Conservation (phyloP, 73 alveolate genomes). For the Urostyla sp. region DNA sequence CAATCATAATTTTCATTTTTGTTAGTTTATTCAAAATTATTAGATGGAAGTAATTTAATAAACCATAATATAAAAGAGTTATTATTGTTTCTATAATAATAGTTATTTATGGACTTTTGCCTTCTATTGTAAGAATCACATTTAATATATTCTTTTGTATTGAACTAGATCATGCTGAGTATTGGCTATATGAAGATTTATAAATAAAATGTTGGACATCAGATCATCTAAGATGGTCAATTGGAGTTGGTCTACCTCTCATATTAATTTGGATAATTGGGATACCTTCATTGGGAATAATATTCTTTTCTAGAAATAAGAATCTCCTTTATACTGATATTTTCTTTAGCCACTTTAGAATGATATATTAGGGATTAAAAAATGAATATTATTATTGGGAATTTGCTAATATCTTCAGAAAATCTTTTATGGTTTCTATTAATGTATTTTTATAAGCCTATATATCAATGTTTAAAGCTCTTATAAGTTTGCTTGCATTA, state of each 20-base stretch:
- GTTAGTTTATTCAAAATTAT: too few relatives aligned
- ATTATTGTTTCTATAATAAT: neutral
- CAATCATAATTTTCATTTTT: neutral
- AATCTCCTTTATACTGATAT: neutral
- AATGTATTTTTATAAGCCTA: slow-evolving; percentile 24
- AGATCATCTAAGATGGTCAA: slow-evolving; percentile 9
- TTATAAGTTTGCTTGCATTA: slow-evolving; percentile 8
- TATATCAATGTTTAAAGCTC: slow-evolving; percentile 21
- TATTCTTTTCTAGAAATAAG: slow-evolving; percentile 20
- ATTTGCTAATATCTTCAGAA: slow-evolving; percentile 19
- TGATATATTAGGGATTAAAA: slow-evolving; percentile 21
- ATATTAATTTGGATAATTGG: slow-evolving; percentile 47
- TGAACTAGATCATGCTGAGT: slow-evolving; percentile 34
- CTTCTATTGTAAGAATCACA: neutral
- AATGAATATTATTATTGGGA: slow-evolving; percentile 34
- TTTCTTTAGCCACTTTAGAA: slow-evolving; percentile 15
- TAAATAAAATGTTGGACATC: slow-evolving; percentile 25
- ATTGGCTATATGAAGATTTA: slow-evolving; percentile 9
- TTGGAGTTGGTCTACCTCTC: slow-evolving; percentile 36
- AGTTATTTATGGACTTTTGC: slow-evolving; percentile 4
- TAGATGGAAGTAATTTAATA: too few relatives aligned
- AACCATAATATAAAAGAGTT: too few relatives aligned
- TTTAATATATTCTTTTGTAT: slow-evolving; percentile 17
- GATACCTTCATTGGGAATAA: slow-evolving; percentile 23
- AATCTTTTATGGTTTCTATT: slow-evolving; percentile 4